phyloP scores from a whole-genome alignment of 73 alveolate species.

The Blepharisma stoltei region DNA sequence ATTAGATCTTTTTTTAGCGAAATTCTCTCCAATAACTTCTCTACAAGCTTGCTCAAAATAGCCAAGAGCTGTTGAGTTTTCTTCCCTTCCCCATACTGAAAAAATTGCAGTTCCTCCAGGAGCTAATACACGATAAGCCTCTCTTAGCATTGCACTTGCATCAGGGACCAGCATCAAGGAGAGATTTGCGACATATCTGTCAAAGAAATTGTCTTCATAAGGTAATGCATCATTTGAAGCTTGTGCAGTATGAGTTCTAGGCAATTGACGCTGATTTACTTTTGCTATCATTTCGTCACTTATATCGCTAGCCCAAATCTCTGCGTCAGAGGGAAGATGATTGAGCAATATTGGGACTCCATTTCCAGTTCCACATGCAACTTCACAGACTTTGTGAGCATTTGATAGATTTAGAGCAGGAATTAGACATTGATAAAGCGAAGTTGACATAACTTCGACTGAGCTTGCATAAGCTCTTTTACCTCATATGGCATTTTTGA shows the following conservation, averaged over 20 bases:
- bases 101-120: constrained; percentile 56
- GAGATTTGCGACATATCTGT: constrained; percentile 63
- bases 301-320: background rate
- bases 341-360: background rate
- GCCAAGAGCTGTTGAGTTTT: constrained; percentile 29
- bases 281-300: background rate
- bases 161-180: constrained; percentile 54
- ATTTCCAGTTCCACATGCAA: constrained; percentile 24
- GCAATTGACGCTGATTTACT: constrained; percentile 12
- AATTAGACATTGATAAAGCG: too few species aligned
- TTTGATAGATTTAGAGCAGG: too few species aligned
- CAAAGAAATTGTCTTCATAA: constrained; percentile 45
- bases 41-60: too few species aligned
- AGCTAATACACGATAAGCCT: constrained; percentile 56
- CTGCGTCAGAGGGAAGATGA: too few species aligned
- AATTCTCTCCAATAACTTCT: too few species aligned
- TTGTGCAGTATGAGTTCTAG: constrained; percentile 3
- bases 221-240: constrained; percentile 56
- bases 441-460: too few species aligned
- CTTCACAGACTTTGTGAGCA: background rate
- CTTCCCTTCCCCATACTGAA: constrained; percentile 68
- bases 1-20: too few species aligned
- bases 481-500: too few species aligned
- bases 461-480: too few species aligned
- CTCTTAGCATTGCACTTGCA: constrained; percentile 43